Percentiles rank a stretch among this genome's conserved stretches.
phyloP scores from a whole-genome alignment of 2,329 filamentous ascomycete genomes.

The Botryotinia calthae region DNA sequence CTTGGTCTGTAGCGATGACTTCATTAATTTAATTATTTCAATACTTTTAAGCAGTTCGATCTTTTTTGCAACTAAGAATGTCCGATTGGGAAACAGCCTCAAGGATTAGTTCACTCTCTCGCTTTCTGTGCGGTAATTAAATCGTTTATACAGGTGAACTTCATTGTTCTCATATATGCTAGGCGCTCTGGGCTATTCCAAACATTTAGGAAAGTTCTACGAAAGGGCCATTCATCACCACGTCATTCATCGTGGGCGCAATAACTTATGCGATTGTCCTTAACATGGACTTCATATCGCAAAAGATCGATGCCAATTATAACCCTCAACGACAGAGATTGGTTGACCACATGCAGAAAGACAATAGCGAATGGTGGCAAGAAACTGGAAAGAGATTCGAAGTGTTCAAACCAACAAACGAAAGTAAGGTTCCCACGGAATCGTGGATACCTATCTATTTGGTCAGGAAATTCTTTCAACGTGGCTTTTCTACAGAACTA shows the following conservation, averaged over 20 bases:
- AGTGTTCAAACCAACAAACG: neutral
- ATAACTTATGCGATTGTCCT: neutral
- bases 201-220: too few relatives aligned
- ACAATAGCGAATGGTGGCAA: neutral
- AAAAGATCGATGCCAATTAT: neutral
- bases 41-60: neutral
- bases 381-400: neutral
- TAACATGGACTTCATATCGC: neutral
- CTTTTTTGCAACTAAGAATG: neutral
- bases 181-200: too few relatives aligned
- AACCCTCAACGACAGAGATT: neutral
- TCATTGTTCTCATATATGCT: too few relatives aligned
- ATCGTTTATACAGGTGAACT: too few relatives aligned
- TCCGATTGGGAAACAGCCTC: neutral
- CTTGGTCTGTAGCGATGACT: neutral
- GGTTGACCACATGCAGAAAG: neutral
- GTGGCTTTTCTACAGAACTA: neutral
- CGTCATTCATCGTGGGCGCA: too few relatives aligned
- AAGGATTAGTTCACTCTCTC: neutral
- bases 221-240: too few relatives aligned
- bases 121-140: too few relatives aligned
- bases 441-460: neutral
- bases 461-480: neutral
- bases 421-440: neutral
- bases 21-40: neutral